phyloP scores from a whole-genome alignment of 2,329 filamentous ascomycete genomes.

The Biscogniauxia mediterranea region DNA sequence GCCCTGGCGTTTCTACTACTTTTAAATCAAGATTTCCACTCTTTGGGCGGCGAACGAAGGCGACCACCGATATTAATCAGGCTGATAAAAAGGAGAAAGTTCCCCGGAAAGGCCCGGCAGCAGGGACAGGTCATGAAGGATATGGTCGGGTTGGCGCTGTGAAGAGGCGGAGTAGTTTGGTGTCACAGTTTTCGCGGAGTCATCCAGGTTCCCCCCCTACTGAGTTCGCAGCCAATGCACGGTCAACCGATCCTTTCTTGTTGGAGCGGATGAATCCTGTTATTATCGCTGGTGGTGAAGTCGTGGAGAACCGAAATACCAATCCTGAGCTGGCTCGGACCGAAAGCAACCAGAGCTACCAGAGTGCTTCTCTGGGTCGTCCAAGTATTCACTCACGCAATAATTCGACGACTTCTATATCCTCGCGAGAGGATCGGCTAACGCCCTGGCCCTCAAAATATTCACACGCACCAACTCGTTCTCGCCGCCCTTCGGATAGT shows the following conservation, averaged over 20 bases:
- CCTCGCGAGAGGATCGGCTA: conserved; percentile 41
- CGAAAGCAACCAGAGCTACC: conserved; percentile 53
- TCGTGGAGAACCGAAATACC: conserved; percentile 59
- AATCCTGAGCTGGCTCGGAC: conserved; percentile 47
- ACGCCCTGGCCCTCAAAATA: conserved; percentile 56
- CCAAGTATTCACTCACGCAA: conserved; percentile 45
- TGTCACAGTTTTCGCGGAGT: conserved; percentile 46
- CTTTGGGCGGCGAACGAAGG: conserved; percentile 72
- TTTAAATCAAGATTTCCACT: conserved; percentile 70
- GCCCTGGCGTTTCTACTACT: conserved; percentile 55
- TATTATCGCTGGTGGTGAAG: conserved; percentile 62
- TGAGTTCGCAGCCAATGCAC: conserved; percentile 47
- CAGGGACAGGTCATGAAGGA: conserved; percentile 92
- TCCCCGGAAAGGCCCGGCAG: conserved; percentile 73
- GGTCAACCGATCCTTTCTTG: conserved; percentile 55
- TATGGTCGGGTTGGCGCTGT: conserved; percentile 65
- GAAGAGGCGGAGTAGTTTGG: conserved; percentile 63
- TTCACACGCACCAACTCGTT: conserved; percentile 36
- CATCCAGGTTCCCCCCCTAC: conserved; percentile 47
- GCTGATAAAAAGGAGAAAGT: conserved; percentile 58
- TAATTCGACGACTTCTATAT: conserved; percentile 40
- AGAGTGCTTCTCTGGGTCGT: conserved; percentile 41
- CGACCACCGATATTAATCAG: conserved; percentile 47
- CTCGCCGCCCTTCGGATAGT: conserved; percentile 52
- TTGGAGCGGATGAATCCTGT: conserved; percentile 63